A percentile compares a stretch with the other conserved stretches of the same genome.
Conservation (phyloP, 192 early-diverging fungal genomes). For the Chytriomyces sp. region DNA sequence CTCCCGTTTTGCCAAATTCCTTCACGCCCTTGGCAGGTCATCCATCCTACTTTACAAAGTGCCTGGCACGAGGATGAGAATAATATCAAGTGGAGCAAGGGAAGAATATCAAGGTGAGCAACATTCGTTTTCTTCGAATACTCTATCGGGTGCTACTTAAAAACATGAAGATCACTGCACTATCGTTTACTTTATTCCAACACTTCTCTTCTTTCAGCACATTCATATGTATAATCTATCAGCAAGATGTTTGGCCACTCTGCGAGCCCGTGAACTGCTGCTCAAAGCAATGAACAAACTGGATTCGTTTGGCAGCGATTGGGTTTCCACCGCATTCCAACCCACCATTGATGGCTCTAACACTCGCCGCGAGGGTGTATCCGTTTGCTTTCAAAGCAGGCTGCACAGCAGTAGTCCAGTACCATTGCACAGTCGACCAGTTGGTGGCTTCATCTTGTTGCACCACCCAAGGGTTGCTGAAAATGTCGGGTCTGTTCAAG, state of each 20-base stretch:
- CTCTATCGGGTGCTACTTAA: too few species aligned
- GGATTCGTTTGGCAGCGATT: background rate
- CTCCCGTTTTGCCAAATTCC: too few species aligned
- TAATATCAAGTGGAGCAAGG: too few species aligned
- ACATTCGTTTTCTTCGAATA: too few species aligned
- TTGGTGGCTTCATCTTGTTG: background rate
- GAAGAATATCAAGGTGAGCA: too few species aligned
- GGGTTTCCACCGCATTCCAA: conserved; percentile 4
- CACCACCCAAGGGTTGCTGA: conserved; percentile 13
- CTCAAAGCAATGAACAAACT: conserved; percentile 15
- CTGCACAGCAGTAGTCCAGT: conserved; percentile 20
- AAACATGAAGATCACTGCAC: too few species aligned
- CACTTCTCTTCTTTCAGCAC: too few species aligned
- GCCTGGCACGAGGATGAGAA: too few species aligned
- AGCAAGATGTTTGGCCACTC: conserved; percentile 2
- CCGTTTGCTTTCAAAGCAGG: background rate
- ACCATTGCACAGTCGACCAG: conserved; percentile 16
- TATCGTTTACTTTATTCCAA: too few species aligned
- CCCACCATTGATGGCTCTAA: conserved; percentile 8
- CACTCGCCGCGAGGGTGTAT: conserved; percentile 6
- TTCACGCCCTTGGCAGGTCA: too few species aligned
- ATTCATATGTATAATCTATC: background rate
- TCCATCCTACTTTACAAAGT: too few species aligned
- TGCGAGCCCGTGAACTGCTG: background rate
- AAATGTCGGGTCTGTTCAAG: background rate